A percentile compares a stretch with the other conserved stretches of the same genome.
Conservation (phyloP, 805 yeast species). For the Torulaspora maleeae region DNA sequence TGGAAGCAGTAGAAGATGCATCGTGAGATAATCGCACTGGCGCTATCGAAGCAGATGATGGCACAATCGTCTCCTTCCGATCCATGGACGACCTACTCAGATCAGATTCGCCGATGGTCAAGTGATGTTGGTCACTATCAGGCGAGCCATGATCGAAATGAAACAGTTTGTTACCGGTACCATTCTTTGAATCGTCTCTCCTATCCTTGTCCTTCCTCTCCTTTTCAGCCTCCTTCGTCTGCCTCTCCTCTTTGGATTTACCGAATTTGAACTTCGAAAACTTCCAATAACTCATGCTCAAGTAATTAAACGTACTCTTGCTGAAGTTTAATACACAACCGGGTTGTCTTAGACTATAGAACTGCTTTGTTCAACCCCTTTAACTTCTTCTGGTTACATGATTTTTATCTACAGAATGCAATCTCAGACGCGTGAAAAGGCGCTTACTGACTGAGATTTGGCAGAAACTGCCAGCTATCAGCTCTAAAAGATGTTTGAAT, state of each 20-base stretch:
- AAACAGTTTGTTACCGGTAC: slow-evolving; percentile 11
- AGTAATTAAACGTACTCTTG: background rate
- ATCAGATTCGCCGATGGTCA: background rate
- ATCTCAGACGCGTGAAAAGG: background rate
- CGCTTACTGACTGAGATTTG: background rate
- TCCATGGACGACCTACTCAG: slow-evolving; percentile 14
- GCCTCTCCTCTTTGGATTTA: slow-evolving; percentile 32
- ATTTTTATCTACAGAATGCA: background rate
- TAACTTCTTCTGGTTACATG: background rate
- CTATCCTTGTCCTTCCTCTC: slow-evolving; percentile 15
- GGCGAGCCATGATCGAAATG: slow-evolving; percentile 12
- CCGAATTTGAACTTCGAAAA: slow-evolving; percentile 34
- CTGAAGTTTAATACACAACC: background rate
- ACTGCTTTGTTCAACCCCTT: background rate
- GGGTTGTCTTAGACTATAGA: background rate
- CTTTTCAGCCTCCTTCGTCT: slow-evolving; percentile 18
- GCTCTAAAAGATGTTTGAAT: background rate
- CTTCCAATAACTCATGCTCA: slow-evolving; percentile 34
- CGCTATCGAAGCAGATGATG: slow-evolving; percentile 25
- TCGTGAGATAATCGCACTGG: slow-evolving; percentile 29
- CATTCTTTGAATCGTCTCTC: slow-evolving; percentile 12
- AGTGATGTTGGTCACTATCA: background rate
- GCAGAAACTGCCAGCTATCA: no score
- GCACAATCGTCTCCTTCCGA: slow-evolving; percentile 32
- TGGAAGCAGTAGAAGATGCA: slow-evolving; percentile 22